Base-by-base conservation (phyloP, 495 filamentous ascomycete genomes). In the Aspergillus cavernicola region DNA sequence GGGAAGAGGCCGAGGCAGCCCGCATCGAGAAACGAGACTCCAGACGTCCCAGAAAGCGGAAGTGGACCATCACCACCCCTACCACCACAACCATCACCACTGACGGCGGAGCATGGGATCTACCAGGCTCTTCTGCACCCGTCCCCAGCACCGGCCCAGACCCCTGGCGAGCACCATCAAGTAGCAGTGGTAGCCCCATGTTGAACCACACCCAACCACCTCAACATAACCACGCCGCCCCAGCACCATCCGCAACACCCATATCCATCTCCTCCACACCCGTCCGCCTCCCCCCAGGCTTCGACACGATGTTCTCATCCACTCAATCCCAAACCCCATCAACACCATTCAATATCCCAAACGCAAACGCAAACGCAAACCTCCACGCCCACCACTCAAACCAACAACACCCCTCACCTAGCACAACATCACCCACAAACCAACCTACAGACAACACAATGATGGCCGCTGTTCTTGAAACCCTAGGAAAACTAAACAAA, bases 11-110 rank as follows among this genome's bases (percentile, higher is more conserved):
- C 1, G 69, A 74, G 61, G 68, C 68, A 12, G 49, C 50, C 13
- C 66, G 72, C 6, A 75, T 75, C 48, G 67, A 75, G 64, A 69
- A 66, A 31, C 61, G 73, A 45, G 66, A 79, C 55, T 52, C 73
- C 52, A 55, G 74, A 56, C 50, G 64, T 65, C 53, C 70, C 56
- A 53, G 79, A 52, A 68, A 71, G 57, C 55, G 65, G 24, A 70
- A 70, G 41, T 40, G 46, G 40, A 45, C 46, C 46, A 18, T 33
- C 31, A 36, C 44, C 3, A 47, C 44, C 3, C 44, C 44, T 15
- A 47, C 31, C 4, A 13, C 43, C 2, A 20, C 41, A 11, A 13
- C 31, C 9, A 23, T 47, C 10, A 47, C 44, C 2, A 18, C 43
- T 18, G n/a, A n/a, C n/a, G 43, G 19, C 16, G 53, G 44, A 15